These are phyloP conservation scores for Ceratocystis cubensis DNA, from an alignment of 2,329 filamentous ascomycete species.

Conservation along the genomic window DNA sequence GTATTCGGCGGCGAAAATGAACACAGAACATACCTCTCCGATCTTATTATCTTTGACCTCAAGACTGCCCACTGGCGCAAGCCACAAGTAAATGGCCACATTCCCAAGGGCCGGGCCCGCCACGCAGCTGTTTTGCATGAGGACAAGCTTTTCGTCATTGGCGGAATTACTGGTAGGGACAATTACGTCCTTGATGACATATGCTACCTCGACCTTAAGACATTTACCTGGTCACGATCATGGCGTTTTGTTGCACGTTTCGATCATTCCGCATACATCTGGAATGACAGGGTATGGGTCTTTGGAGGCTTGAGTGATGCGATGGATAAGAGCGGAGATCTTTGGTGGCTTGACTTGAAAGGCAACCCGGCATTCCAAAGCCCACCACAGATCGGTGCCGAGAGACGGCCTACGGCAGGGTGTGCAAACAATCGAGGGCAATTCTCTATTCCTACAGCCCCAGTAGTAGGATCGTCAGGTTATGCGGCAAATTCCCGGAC, in stretches of 20 bases:
- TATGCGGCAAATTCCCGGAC: conserved; percentile 58
- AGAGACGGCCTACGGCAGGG: conserved; percentile 34
- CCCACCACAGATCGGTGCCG: conserved; percentile 43
- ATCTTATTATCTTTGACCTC: conserved; percentile 91
- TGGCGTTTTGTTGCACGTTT: conserved; percentile 94
- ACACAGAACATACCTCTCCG: conserved; percentile 86
- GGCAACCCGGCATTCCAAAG: conserved; percentile 75
- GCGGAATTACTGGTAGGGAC: conserved; percentile 87
- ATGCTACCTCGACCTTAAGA: conserved; percentile 91
- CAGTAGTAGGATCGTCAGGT: conserved; percentile 46
- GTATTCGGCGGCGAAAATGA: conserved; percentile 98
- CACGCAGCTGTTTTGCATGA: conserved; percentile 92
- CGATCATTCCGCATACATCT: conserved; percentile 90
- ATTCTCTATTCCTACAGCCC: conserved; percentile 29
- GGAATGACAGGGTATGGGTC: conserved; percentile 85
- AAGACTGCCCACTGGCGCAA: conserved; percentile 93
- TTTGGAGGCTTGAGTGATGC: conserved; percentile 90
- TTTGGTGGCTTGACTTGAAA: conserved; percentile 96
- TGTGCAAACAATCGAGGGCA: conserved; percentile 31
- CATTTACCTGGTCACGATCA: conserved; percentile 90
- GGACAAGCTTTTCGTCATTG: conserved; percentile 90
- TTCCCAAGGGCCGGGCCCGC: conserved; percentile 79
- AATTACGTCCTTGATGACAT: conserved; percentile 91
- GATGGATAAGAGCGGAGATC: conserved; percentile 91
- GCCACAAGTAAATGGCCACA: conserved; percentile 68